These are phyloP conservation scores for Gossypioides kirkii DNA, from an alignment of 345 rosid species.

Conservation along the genomic window DNA sequence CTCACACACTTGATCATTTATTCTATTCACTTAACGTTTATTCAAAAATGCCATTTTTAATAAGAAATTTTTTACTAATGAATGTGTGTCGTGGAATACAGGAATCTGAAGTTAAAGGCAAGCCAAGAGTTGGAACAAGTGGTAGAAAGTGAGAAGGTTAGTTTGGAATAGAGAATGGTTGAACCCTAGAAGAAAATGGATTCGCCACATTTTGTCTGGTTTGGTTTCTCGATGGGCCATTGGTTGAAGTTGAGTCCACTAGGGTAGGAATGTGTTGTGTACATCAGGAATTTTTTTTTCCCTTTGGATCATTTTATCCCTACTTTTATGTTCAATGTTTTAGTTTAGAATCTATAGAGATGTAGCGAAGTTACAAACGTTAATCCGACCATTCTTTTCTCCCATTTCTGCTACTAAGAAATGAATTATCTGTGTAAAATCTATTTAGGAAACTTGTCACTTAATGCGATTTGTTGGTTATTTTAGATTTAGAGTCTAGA, in stretches of 20 bases:
- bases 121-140: conserved; percentile 57
- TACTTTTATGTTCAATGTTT: background rate
- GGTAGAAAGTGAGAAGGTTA: conserved; percentile 42
- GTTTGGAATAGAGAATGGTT: background rate
- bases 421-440: background rate
- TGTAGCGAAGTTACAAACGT: background rate
- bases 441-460: background rate
- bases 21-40: background rate
- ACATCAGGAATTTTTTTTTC: background rate
- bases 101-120: conserved; percentile 85
- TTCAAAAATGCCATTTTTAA: background rate
- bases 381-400: background rate
- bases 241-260: background rate
- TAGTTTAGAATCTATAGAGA: background rate
- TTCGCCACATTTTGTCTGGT: background rate
- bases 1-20: background rate
- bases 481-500: background rate
- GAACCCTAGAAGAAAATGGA: background rate
- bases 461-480: background rate
- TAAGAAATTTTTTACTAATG: background rate
- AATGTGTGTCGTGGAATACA: conserved; percentile 22
- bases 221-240: background rate
- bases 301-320: background rate
- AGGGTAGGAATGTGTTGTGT: background rate
- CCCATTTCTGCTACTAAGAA: background rate